Percentiles rank a stretch among this genome's conserved stretches.
Conservation (phyloP, 768 basidiomycete genomes). For the Galerina sulciceps region DNA sequence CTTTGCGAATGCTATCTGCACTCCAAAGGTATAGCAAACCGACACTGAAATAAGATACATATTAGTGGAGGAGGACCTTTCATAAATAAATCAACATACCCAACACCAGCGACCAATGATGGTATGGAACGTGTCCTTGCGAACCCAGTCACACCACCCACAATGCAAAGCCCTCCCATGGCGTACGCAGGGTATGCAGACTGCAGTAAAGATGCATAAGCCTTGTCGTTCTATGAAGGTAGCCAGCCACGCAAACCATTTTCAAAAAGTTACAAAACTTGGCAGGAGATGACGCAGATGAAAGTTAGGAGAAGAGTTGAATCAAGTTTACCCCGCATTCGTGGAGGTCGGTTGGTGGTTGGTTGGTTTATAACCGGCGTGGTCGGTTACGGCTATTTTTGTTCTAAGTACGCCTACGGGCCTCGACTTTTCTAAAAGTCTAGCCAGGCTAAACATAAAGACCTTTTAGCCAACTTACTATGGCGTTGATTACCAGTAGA, state of each 20-base stretch:
- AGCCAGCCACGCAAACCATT: constrained; percentile 9
- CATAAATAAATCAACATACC: constrained; percentile 48
- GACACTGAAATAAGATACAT: constrained; percentile 54
- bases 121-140: constrained; percentile 76
- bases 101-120: constrained; percentile 80
- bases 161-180: constrained; percentile 76
- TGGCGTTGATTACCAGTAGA: no score
- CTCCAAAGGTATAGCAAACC: constrained; percentile 82
- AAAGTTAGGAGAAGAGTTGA: not conserved
- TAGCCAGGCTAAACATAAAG: no score
- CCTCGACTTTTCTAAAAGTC: not conserved
- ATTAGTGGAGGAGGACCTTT: not conserved
- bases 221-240: not conserved
- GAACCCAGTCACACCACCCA: constrained; percentile 78
- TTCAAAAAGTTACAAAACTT: not conserved
- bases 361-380: constrained; percentile 3
- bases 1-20: constrained; percentile 74
- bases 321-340: not conserved
- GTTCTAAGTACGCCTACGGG: not conserved
- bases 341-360: no score
- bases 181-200: constrained; percentile 82
- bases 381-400: not conserved
- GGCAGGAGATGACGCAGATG: not conserved
- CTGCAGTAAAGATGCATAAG: constrained; percentile 35
- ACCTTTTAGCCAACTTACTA: no score